Evolutionary conservation across 2,329 filamentous ascomycete genomes (phyloP), one percentile per base, ranked within the genome.

Genomic region (Alternaria burnsii): DNA sequence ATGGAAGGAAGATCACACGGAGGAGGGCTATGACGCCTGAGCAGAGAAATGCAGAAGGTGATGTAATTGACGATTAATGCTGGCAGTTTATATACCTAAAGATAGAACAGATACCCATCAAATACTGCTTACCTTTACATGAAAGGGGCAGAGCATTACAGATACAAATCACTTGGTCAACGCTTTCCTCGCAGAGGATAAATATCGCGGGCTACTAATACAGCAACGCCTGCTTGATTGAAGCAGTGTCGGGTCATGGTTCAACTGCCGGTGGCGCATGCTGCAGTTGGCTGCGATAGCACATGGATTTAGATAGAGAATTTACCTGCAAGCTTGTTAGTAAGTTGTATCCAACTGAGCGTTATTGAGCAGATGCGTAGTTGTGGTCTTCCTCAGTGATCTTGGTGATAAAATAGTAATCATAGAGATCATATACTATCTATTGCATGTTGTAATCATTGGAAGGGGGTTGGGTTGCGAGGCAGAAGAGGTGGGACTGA

Each of bases 361-460:
- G 41, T 26, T 54, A 51, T 58, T 55, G 58, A 68, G 51, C 63
- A 67, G 57, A 51, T 43, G 57, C 58, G 46, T 51, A 30, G 18
- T 63, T 55, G 59, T 59, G 48, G 38, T 55, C 59, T 72, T 78
- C 84, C 85, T 89, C 87, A 88, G 87, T 86, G 87, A 89, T 89
- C 87, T 89, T 89, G 87, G 87, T 89, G 85, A 72, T 70, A 84
- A 83, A 78, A 82, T 78, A 76, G 82, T 83, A 81, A 83, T 88
- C 86, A 88, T 82, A 71, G 76, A 83, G 80, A 71, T 89, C 86
- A 88, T 82, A 79, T 88, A 88, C 87, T 88, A 88, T 90, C 88
- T 90, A 89, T 75, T 73, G 56, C 72, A 83, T 80, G 83, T 84
- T 89, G 77, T 90, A 88, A 89, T 90, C 88, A 88, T 88, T 73